Percentiles rank a stretch among this genome's conserved stretches.
Evolutionary conservation across 495 filamentous ascomycete species (phyloP).

Genomic region (Trichoderma parareesei): DNA sequence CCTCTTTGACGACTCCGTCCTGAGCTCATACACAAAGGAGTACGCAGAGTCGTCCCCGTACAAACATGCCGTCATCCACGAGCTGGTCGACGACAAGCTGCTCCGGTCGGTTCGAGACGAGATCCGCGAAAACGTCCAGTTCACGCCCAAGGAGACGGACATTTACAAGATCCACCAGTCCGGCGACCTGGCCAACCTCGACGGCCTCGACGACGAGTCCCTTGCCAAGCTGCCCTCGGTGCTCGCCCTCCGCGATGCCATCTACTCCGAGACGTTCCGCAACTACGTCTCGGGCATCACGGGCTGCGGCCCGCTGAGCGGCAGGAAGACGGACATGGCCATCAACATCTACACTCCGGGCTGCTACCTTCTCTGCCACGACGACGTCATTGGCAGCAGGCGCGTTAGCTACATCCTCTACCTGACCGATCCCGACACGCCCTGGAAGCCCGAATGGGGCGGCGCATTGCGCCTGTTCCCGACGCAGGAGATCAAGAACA

Average conservation of each 20-base stretch:
- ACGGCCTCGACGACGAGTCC: constrained; percentile 78
- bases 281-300: constrained; percentile 80
- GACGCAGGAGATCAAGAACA: constrained; percentile 52
- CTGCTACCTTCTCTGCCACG: constrained; percentile 91
- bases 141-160: constrained; percentile 98
- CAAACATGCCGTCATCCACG: constrained; percentile 80
- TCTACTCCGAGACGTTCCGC: constrained; percentile 87
- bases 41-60: constrained; percentile 76
- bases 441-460: constrained; percentile 91
- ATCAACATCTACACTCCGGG: constrained; percentile 98
- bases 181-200: constrained; percentile 92
- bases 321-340: constrained; percentile 96
- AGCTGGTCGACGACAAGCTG: constrained; percentile 67
- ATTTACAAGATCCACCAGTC: constrained; percentile 99
- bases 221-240: constrained; percentile 77
- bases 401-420: constrained; percentile 96
- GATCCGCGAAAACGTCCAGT: constrained; percentile 79
- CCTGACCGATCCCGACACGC: constrained; percentile 81
- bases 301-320: constrained; percentile 76
- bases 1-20: constrained; percentile 61
- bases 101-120: constrained; percentile 82
- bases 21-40: constrained; percentile 56
- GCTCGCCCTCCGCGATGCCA: constrained; percentile 75
- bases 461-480: constrained; percentile 87
- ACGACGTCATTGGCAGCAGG: constrained; percentile 94